Conservation (phyloP, 2,329 filamentous ascomycete genomes). For the Grosmannia penicillata region DNA sequence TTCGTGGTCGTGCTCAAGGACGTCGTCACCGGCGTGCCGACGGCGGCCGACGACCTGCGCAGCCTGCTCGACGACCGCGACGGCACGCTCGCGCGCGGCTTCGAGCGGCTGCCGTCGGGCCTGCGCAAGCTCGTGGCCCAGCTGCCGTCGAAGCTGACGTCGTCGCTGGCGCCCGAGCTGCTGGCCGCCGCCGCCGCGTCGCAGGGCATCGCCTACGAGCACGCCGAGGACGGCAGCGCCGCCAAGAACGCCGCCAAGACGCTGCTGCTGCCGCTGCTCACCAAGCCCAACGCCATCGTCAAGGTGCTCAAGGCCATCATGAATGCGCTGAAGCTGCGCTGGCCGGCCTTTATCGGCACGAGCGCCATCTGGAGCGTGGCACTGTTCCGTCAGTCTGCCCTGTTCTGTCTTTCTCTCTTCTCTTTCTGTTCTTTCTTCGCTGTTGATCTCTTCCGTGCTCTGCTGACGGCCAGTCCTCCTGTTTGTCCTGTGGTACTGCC, state of each 20-base stretch:
- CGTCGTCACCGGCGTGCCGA: slow-evolving; percentile 80
- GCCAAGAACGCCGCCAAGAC: slow-evolving; percentile 44
- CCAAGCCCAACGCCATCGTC: slow-evolving; percentile 75
- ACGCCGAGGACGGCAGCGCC: slow-evolving; percentile 22
- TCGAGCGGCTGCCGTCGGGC: slow-evolving; percentile 57
- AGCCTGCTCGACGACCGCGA: slow-evolving; percentile 45
- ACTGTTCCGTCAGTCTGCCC: slow-evolving; percentile 55
- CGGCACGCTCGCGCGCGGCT: slow-evolving; percentile 41
- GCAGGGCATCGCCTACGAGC: slow-evolving; percentile 43
- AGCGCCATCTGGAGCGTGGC: slow-evolving; percentile 86
- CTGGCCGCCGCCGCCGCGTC: slow-evolving; percentile 66
- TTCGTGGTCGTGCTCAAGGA: slow-evolving; percentile 91
- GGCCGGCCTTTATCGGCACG: slow-evolving; percentile 81
- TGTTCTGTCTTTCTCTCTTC: background rate
- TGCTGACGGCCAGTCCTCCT: slow-evolving; percentile 50
- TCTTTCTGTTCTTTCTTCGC: background rate
- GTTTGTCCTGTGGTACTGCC: slow-evolving; percentile 95
- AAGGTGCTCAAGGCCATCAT: slow-evolving; percentile 82
- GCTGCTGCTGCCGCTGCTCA: slow-evolving; percentile 58
- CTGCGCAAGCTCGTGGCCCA: slow-evolving; percentile 77
- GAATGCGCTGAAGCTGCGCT: slow-evolving; percentile 70
- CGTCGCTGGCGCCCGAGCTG: slow-evolving; percentile 64
- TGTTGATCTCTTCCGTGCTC: background rate
- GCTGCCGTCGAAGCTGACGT: slow-evolving; percentile 68
- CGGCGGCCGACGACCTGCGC: slow-evolving; percentile 79